phyloP scores from a whole-genome alignment of 495 filamentous ascomycete species.

The Aspergillus leporis region DNA sequence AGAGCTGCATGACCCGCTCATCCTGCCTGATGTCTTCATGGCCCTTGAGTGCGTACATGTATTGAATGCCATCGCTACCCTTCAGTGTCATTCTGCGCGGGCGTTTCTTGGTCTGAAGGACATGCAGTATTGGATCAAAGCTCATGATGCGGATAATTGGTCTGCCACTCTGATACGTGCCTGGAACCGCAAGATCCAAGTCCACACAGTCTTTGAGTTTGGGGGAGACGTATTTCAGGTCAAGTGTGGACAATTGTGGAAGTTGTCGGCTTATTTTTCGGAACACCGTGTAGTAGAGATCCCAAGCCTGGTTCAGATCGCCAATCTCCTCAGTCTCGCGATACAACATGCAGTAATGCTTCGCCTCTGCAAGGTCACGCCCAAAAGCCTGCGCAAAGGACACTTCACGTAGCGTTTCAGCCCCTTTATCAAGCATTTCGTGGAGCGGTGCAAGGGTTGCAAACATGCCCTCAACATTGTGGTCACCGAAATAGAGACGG shows the following conservation, averaged over 20 bases:
- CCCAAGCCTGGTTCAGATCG: constrained; percentile 97
- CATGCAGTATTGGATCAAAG: constrained; percentile 84
- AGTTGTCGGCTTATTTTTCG: constrained; percentile 92
- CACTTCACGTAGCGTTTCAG: constrained; percentile 90
- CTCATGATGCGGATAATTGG: constrained; percentile 82
- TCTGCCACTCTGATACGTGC: constrained; percentile 88
- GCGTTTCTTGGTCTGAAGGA: constrained; percentile 95
- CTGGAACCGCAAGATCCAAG: constrained; percentile 88
- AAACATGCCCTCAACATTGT: constrained; percentile 97
- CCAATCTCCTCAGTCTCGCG: constrained; percentile 81
- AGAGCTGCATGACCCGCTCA: constrained; percentile 98
- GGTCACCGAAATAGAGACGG: constrained; percentile 87
- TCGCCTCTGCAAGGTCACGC: constrained; percentile 88
- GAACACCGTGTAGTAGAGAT: constrained; percentile 97
- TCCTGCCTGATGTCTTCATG: constrained; percentile 99
- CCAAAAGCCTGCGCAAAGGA: constrained; percentile 98
- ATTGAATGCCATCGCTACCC: constrained; percentile 82
- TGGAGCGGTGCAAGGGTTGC: constrained; percentile 85
- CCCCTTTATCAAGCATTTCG: constrained; percentile 83
- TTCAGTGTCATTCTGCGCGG: constrained; percentile 85
- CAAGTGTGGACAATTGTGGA: constrained; percentile 86
- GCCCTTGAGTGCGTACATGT: constrained; percentile 89
- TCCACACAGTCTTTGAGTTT: constrained; percentile 79
- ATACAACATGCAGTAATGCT: constrained; percentile 94
- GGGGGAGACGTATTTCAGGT: constrained; percentile 94